These are phyloP conservation scores for Exophiala oligosperma DNA, from an alignment of 2,329 filamentous ascomycete genomes.

Conservation along the genomic window DNA sequence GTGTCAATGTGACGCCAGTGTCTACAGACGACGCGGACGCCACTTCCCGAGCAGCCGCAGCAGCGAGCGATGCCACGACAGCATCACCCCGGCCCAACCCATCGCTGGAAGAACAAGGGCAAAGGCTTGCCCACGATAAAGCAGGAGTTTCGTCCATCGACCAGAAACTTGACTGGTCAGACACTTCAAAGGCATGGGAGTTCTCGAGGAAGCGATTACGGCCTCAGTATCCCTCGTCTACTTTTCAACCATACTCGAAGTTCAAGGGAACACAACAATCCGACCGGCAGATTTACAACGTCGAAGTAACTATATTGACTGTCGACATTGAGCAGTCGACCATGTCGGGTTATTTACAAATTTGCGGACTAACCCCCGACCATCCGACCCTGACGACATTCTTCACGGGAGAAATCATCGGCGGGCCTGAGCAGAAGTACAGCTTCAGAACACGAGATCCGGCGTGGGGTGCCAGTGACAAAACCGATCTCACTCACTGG, in stretches of 20 bases:
- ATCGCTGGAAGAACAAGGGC: background rate
- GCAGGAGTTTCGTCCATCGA: slow-evolving; percentile 23
- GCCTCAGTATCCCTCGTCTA: slow-evolving; percentile 80
- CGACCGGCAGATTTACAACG: slow-evolving; percentile 88
- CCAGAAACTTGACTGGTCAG: slow-evolving; percentile 24
- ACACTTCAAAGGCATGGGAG: slow-evolving; percentile 19
- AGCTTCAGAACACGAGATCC: slow-evolving; percentile 89
- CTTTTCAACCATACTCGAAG: slow-evolving; percentile 79
- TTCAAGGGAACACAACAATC: slow-evolving; percentile 92
- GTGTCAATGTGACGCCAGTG: background rate
- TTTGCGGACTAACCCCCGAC: slow-evolving; percentile 95
- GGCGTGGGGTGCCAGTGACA: slow-evolving; percentile 87
- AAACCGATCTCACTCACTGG: slow-evolving; percentile 93
- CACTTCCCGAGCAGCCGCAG: too few species aligned
- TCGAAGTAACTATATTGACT: slow-evolving; percentile 95
- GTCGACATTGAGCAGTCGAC: slow-evolving; percentile 94
- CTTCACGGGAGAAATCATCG: slow-evolving; percentile 97
- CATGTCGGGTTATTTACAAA: slow-evolving; percentile 90
- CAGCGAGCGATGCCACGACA: background rate
- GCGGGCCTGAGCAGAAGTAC: slow-evolving; percentile 67
- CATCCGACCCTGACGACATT: slow-evolving; percentile 97
- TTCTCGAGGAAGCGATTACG: slow-evolving; percentile 40
- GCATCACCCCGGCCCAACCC: slow-evolving; percentile 5
- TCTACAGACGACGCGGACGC: background rate
- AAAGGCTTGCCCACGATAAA: background rate